These are phyloP conservation scores for Fusarium anguioides DNA, from an alignment of 2,329 filamentous ascomycete species.

Conservation along the genomic window DNA sequence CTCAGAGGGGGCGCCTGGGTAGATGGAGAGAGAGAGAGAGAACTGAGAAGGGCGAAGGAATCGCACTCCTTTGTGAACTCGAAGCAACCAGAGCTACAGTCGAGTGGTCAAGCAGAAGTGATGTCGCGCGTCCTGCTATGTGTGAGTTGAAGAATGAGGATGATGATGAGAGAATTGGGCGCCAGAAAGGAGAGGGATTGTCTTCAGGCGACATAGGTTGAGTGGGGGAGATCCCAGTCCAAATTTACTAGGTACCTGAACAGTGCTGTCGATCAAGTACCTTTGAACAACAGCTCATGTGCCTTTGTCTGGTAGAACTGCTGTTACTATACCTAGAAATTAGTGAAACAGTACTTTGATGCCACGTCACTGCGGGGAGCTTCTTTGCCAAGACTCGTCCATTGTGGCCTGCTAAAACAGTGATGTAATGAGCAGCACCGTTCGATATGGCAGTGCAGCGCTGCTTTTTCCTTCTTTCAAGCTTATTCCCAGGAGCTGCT, in stretches of 20 bases:
- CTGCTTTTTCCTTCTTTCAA: constrained; percentile 2
- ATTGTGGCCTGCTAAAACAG: constrained; percentile 5
- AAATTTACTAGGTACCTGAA: constrained; percentile 22
- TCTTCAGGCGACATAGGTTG: constrained; percentile 25
- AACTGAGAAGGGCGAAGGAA: neutral
- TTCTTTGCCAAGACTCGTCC: constrained; percentile 12
- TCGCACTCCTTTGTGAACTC: neutral
- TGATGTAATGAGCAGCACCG: constrained; percentile 34
- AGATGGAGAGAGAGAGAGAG: constrained; percentile 7
- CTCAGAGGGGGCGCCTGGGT: constrained; percentile 14
- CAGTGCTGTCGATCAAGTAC: constrained; percentile 20
- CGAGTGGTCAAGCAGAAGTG: neutral
- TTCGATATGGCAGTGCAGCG: constrained; percentile 33
- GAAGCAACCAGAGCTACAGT: neutral
- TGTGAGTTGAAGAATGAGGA: constrained; percentile 24
- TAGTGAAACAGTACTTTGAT: neutral
- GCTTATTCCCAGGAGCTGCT: neutral
- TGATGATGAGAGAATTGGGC: constrained; percentile 46
- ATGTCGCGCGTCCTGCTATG: neutral
- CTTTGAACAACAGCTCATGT: neutral
- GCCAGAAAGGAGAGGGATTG: constrained; percentile 32
- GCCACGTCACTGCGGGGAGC: constrained; percentile 37
- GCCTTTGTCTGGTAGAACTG: fast-evolving
- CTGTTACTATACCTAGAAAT: neutral
- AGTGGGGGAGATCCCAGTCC: constrained; percentile 27